Base-by-base conservation (phyloP, 176 grass and related monocot species). In the Paspalum vaginatum region DNA sequence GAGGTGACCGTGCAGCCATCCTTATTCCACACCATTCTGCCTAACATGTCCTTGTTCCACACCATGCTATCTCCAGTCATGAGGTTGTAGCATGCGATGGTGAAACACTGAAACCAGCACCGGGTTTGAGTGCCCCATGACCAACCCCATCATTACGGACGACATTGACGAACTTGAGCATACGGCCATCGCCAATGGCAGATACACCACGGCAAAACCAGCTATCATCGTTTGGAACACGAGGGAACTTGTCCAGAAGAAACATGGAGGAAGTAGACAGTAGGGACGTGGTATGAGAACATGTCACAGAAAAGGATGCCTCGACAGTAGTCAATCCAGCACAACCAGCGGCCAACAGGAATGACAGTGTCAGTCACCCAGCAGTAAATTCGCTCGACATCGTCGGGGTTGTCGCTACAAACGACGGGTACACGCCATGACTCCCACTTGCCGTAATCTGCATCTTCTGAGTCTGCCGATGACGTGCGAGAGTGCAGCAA, bases 61-160 rank as follows among this genome's bases (percentile, higher is more conserved):
- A n/a, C n/a, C n/a, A n/a, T n/a, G n/a, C n/a, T n/a, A n/a, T n/a
- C n/a, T n/a, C n/a, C n/a, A n/a, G n/a, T n/a, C n/a, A n/a, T n/a
- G n/a, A 79, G 46, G 12, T 26, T 67, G 48, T 79, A 14, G 48
- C 61, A 66, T 18, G 76, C 67, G 76, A 79, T 17, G 27, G 61
- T 79, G 46, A 67, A 79, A 47, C 61, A 12, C n/a, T n/a, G n/a
- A n/a, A n/a, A 53, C 50, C 32, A 11, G 27, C 12, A 7, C n/a
- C n/a, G 11, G 49, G 4, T 25, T 20, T 4, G 13, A 68, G 63
- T 7, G 20, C 6, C n/a, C 50, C 49, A 4, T 43, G 18, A 21
- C 50, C 21, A 43, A 79, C 16, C 10, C 20, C 65, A 8, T 68
- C 65, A 1, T 68, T 5, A 4, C 65, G n/a, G 5, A 37, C 39